phyloP scores from a whole-genome alignment of 2,329 filamentous ascomycete species.

The Neoascochyta sp. region DNA sequence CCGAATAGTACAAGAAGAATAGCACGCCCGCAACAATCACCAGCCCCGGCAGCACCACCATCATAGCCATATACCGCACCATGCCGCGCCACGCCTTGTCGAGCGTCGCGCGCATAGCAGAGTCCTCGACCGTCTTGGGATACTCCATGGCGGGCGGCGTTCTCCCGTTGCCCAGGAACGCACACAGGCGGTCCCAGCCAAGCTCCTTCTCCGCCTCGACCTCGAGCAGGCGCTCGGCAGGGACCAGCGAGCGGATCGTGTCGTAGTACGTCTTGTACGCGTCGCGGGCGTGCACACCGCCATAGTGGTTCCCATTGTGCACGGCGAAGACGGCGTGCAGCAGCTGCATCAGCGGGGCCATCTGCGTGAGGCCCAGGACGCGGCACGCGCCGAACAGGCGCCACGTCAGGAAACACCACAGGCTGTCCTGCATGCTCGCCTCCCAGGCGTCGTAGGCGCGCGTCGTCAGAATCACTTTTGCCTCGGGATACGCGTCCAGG shows the following conservation, averaged over 20 bases:
- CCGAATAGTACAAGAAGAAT: constrained; percentile 10
- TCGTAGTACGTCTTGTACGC: constrained; percentile 26
- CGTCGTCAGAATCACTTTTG: constrained; percentile 35
- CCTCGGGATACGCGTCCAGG: constrained; percentile 30
- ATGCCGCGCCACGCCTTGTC: constrained; percentile 20
- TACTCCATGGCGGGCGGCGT: constrained; percentile 18
- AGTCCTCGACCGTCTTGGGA: constrained; percentile 21
- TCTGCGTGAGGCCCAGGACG: constrained; percentile 15
- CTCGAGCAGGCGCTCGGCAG: constrained; percentile 21
- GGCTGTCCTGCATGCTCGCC: constrained; percentile 20
- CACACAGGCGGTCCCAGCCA: constrained; percentile 28
- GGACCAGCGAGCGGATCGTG: constrained; percentile 20
- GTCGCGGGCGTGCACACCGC: constrained; percentile 14
- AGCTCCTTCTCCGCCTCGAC: constrained; percentile 16
- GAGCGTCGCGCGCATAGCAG: constrained; percentile 15
- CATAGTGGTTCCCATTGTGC: constrained; percentile 24
- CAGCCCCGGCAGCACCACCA: constrained; percentile 13
- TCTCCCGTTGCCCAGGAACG: constrained; percentile 21
- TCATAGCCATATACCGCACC: constrained; percentile 16
- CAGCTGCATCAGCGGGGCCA: constrained; percentile 22
- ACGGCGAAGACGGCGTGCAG: constrained; percentile 20
- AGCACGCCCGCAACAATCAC: constrained; percentile 5
- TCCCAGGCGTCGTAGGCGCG: constrained; percentile 27
- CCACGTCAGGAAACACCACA: constrained; percentile 26
- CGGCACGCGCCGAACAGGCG: constrained; percentile 16